Base-by-base conservation (phyloP, 2,329 filamentous ascomycete species). In the Cercospora canescens region DNA sequence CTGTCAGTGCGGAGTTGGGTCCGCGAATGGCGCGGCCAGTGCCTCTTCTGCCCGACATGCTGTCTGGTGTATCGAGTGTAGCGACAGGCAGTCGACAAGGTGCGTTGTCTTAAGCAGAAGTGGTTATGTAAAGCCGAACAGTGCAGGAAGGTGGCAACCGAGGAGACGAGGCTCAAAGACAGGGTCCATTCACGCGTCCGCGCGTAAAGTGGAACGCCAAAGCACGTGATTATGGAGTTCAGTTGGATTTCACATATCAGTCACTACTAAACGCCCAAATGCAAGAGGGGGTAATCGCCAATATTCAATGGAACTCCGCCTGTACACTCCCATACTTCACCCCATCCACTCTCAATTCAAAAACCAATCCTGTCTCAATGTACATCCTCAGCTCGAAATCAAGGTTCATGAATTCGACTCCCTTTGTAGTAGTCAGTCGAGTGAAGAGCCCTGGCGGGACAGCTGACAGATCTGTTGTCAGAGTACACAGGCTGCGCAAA, bases 351-450 rank as follows among this genome's bases (percentile, higher is more conserved):
- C 91, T 91, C 61, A 94, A 79, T 79, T 94, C 91, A 77, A 94
- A 94, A 2, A 89, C 87, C 65, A 94, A 73, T 1, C 90, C 89
- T 72, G 89, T 92, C 74, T 93, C 89, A 50, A 94, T 91, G 71
- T 89, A 89, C 90, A 94, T 93, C 80, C 93, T 91, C 6, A 94
- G 85, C 11, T 90, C 92, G 67, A 94, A 94, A 75, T 94, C 90
- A 32, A 94, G 81, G 69, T 93, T 93, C 72, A 93, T 89, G 78
- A 94, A 94, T 78, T 93, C 91, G 5, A 93, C 88, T 0, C 91
- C 91, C 62, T 90, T 85, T 2, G 91, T 94, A 12, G 91, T 94
- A 16, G 91, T 93, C 68, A 94, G 78, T 14, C 90, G 80, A 1
- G 91, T 93, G 74, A 94, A 94, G 11, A 93, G 76, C 65, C 84